phyloP scores from a whole-genome alignment of 352 stramenopile genomes.

The Elongisporangium prolatum region DNA sequence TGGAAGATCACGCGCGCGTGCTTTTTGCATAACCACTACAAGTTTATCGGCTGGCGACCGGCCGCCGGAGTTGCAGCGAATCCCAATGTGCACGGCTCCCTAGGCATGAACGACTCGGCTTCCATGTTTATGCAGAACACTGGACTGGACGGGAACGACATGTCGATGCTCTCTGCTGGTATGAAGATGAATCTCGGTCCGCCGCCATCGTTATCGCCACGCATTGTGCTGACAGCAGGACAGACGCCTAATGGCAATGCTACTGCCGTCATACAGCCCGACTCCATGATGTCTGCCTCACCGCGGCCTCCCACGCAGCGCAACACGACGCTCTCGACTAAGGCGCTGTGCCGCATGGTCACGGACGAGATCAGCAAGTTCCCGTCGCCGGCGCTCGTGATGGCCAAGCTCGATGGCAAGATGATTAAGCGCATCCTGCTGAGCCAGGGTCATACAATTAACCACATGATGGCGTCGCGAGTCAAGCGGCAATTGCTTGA shows the following conservation, averaged over 20 bases:
- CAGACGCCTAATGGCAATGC: background rate
- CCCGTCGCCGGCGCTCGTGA: constrained; percentile 46
- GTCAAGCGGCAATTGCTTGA: constrained; percentile 73
- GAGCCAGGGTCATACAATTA: constrained; percentile 65
- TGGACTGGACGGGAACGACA: background rate
- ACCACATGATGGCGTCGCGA: constrained; percentile 83
- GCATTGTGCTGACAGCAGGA: background rate
- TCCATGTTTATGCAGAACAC: background rate
- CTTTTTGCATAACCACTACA: constrained; percentile 83
- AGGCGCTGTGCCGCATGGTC: constrained; percentile 68
- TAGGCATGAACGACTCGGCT: background rate
- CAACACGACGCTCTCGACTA: constrained; percentile 81
- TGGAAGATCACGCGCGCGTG: constrained; percentile 79
- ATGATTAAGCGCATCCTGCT: constrained; percentile 67
- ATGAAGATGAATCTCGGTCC: background rate
- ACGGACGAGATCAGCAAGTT: constrained; percentile 62
- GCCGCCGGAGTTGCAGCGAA: constrained; percentile 1
- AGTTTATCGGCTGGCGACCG: constrained; percentile 67
- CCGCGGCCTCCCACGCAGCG: constrained; percentile 33
- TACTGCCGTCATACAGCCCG: background rate
- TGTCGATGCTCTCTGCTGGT: background rate
- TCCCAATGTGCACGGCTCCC: background rate
- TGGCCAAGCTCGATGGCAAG: constrained; percentile 72
- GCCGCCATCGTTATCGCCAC: background rate
- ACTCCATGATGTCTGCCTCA: constrained; percentile 2